Base-by-base conservation (phyloP, 768 basidiomycete genomes). In the Xanthoconium purpureum region DNA sequence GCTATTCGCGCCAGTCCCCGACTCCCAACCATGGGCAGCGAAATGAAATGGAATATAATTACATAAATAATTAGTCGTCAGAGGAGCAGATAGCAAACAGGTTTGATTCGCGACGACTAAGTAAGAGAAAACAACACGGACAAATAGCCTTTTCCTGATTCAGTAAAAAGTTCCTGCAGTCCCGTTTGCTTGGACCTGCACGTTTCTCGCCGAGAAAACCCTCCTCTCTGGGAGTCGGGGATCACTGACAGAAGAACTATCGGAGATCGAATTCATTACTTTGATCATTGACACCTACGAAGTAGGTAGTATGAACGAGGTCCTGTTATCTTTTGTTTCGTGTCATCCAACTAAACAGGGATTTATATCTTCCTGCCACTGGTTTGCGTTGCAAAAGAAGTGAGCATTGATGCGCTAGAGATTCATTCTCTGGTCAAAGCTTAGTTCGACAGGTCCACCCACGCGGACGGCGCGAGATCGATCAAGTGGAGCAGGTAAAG, bases 321-420 rank as follows among this genome's bases (percentile, higher is more conserved):
- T 54, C 43, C 18, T 24, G 44, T 48, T 39, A 29, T 56, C 30
- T 11, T 45, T 56, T 14, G 13, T 33, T 18, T 45, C 12, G 5
- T 40, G 36, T 39, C 46, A 36, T 50, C 52, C 52, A 36, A 68
- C 57, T 49, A 47, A 47, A n/a, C 32, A 2, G 17, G 13, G 11
- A 36, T 30, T 6, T 29, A 56, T 52, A 12, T 73, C 83, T 2
- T 84, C 84, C 13, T 78, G 81, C 18, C 63, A 86, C 65, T 86
- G 85, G 86, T 63, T 81, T 14, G 75, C 78, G 1, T 64, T 86
- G 43, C 75, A 80, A 60, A 81, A 83, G n/a, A n/a, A 70, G 85
- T 84, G 49, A 36, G 71, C 33, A 1, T 33, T 17, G 3, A 6
- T 39, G 50, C 24, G 29, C 12, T 1, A 10, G 17, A 3, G 6